Percentiles rank a stretch among this genome's conserved stretches.
Evolutionary conservation across 495 filamentous ascomycete species (phyloP).

Genomic region (Penicillium subrubescens): DNA sequence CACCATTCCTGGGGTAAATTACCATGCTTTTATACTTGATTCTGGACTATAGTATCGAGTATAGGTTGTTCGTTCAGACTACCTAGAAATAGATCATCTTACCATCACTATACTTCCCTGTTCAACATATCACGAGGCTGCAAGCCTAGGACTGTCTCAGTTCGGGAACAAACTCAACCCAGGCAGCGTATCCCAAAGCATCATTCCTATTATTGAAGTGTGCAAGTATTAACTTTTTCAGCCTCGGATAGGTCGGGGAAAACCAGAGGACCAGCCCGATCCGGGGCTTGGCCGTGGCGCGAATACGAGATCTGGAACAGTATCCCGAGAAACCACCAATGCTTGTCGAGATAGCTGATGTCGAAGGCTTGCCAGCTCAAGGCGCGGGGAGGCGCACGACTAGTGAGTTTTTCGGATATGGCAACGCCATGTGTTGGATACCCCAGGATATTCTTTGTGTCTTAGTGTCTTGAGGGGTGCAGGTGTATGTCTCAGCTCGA

Average conservation of each 20-base stretch:
- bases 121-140: conserved; percentile 16
- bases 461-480: background rate
- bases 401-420: background rate
- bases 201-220: background rate
- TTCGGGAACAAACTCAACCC: background rate
- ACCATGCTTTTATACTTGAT: conserved; percentile 20
- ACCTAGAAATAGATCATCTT: too few species aligned
- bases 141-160: conserved; percentile 9
- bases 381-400: background rate
- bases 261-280: conserved; percentile 12
- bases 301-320: conserved; percentile 41
- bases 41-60: background rate
- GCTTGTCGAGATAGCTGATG: conserved; percentile 2
- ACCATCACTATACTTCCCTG: too few species aligned
- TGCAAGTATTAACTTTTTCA: background rate
- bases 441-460: background rate
- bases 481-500: conserved; percentile 18
- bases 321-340: conserved; percentile 21
- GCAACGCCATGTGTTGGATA: background rate
- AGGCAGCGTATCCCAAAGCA: background rate
- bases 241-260: conserved; percentile 19
- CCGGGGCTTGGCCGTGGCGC: conserved; percentile 15
- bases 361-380: conserved; percentile 13
- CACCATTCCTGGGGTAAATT: conserved; percentile 3
- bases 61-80: background rate